Percentiles rank a stretch among this genome's conserved stretches.
phyloP scores from a whole-genome alignment of 805 yeast genomes.

The Zygosaccharomyces bailii region DNA sequence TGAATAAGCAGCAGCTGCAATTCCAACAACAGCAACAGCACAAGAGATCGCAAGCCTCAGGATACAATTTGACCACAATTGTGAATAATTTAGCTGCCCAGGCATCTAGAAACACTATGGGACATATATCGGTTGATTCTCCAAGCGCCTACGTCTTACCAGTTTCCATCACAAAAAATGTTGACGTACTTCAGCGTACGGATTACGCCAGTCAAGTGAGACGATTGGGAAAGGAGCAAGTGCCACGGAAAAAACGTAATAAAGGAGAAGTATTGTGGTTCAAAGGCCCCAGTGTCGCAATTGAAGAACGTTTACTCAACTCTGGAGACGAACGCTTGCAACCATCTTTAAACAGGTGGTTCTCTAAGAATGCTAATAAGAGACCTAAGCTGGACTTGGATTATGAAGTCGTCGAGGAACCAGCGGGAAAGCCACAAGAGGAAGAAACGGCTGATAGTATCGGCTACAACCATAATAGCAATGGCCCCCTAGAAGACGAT shows the following conservation, averaged over 20 bases:
- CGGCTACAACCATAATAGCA: neutral
- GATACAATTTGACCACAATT: conserved; percentile 25
- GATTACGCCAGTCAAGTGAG: conserved; percentile 31
- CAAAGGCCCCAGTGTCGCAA: conserved; percentile 58
- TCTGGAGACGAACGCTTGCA: conserved; percentile 21
- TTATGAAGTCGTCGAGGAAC: conserved; percentile 28
- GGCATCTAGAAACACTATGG: conserved; percentile 24
- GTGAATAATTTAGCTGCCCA: conserved; percentile 29
- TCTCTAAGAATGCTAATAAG: conserved; percentile 17
- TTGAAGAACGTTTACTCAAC: conserved; percentile 40
- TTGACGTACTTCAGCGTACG: conserved; percentile 35
- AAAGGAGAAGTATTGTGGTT: conserved; percentile 58
- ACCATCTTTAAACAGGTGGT: conserved; percentile 28
- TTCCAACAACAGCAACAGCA: conserved; percentile 21
- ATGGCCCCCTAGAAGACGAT: conserved; percentile 18
- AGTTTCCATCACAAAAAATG: conserved; percentile 31
- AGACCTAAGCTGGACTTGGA: conserved; percentile 29
- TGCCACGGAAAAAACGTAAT: conserved; percentile 21
- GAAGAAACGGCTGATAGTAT: conserved; percentile 9
- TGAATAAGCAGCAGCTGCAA: conserved; percentile 25
- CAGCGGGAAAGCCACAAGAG: conserved; percentile 7
- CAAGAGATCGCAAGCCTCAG: conserved; percentile 20
- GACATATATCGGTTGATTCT: conserved; percentile 28
- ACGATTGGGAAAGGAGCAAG: conserved; percentile 25
- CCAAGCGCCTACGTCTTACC: conserved; percentile 32